phyloP scores from a whole-genome alignment of 352 stramenopile species.

The Pythium scleroteichum region DNA sequence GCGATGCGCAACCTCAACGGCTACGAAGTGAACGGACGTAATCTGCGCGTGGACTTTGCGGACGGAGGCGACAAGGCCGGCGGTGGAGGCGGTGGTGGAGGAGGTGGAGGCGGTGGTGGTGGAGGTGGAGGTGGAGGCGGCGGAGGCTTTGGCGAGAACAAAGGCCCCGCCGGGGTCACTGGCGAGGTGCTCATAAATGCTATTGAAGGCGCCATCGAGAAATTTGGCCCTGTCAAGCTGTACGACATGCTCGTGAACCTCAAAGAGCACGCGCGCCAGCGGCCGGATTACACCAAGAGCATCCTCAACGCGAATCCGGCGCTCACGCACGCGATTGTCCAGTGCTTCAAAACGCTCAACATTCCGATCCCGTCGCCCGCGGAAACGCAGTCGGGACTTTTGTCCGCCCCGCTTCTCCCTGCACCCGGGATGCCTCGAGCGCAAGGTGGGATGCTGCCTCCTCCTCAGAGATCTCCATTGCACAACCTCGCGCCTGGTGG shows the following conservation, averaged over 20 bases:
- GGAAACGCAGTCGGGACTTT: slow-evolving; percentile 54
- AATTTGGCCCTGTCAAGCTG: slow-evolving; percentile 71
- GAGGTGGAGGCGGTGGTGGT: slow-evolving; percentile 21
- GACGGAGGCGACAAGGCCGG: slow-evolving; percentile 66
- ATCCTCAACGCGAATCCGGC: slow-evolving; percentile 77
- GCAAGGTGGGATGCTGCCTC: slow-evolving; percentile 36
- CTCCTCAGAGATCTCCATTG: slow-evolving; percentile 36
- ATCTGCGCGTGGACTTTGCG: slow-evolving; percentile 84
- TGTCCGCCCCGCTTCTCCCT: slow-evolving; percentile 30
- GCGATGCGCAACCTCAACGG: slow-evolving; percentile 88
- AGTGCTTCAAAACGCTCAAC: slow-evolving; percentile 84
- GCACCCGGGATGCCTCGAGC: slow-evolving; percentile 15
- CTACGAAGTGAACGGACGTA: slow-evolving; percentile 82
- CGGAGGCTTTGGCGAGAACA: slow-evolving; percentile 23
- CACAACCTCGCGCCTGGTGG: slow-evolving; percentile 14
- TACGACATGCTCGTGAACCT: slow-evolving; percentile 84
- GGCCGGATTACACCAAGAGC: slow-evolving; percentile 73
- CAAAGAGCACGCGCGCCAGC: slow-evolving; percentile 77
- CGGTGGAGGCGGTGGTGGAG: slow-evolving; percentile 17
- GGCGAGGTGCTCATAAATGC: slow-evolving; percentile 78
- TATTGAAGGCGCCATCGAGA: slow-evolving; percentile 72
- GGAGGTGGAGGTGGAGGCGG: slow-evolving; percentile 22
- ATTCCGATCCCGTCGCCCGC: slow-evolving; percentile 71
- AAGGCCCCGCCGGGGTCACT: slow-evolving; percentile 49
- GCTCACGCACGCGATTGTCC: slow-evolving; percentile 82